Base-by-base conservation (phyloP, 257 asterid genomes). In the Forsythia suspensa region DNA sequence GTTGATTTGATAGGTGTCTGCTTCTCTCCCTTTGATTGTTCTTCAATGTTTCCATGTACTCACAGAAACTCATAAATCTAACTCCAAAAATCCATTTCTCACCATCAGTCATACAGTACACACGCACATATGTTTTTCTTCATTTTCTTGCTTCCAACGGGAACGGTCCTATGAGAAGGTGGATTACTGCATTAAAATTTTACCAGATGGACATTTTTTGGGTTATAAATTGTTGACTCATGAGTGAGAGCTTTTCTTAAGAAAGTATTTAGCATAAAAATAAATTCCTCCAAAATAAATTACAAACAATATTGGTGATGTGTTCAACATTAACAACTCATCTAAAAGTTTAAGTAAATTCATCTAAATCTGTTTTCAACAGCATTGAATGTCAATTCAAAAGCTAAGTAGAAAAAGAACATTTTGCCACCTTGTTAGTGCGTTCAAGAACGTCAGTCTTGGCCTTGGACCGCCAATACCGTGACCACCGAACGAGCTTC, bases 401-500 rank as follows among this genome's bases (percentile, higher is more conserved):
- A 63, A 55, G 8, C 9, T 3, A 55, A 55, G 2, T 15, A 15
- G 11, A 66, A 36, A 36, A 57, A 37, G 40, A 39, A 37, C 6
- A 65, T 43, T 20, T n/a, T 38, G 52, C 43, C 40, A 93, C 98
- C 97, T 94, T 94, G 29, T 87, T 84, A 72, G 98, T 92, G 83
- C 97, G 95, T 81, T 94, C 94, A 39, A 92, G 92, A 82, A 94
- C 97, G 73, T 94, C 97, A 20, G 94, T 91, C 80, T 94, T 94
- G 80, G 94, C 93, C 84, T 68, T 94, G 76, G 94, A 92, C 51
- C 90, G 91, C 91, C 70, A 84, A 40, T 95, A 90, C 40, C 98
- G 97, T n/a, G 98, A 94, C 98, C 98, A 94, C 13, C 98, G 91
- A 67, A 94, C 92, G 73, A 94, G 91, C 88, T 91, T 91, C 83